phyloP scores from a whole-genome alignment of 2,329 filamentous ascomycete species.

The Claviceps maximensis region DNA sequence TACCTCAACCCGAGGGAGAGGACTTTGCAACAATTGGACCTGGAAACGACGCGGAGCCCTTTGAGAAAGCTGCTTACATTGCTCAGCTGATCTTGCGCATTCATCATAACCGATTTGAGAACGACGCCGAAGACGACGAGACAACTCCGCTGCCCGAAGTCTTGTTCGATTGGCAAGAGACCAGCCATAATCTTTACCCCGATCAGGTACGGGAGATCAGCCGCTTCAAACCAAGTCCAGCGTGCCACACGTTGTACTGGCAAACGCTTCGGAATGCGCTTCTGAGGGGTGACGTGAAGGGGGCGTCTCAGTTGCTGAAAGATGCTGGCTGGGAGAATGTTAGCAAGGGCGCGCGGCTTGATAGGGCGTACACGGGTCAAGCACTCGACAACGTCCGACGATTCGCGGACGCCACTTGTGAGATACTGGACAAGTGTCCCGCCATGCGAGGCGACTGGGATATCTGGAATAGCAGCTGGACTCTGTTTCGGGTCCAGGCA shows the following conservation, averaged over 20 bases:
- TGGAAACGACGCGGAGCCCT: slow-evolving; percentile 44
- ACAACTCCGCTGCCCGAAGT: slow-evolving; percentile 56
- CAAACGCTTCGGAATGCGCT: slow-evolving; percentile 63
- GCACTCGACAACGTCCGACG: slow-evolving; percentile 68
- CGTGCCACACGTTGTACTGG: slow-evolving; percentile 71
- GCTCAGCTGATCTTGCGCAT: slow-evolving; percentile 65
- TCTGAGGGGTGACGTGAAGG: slow-evolving; percentile 59
- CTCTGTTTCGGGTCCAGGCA: slow-evolving; percentile 65
- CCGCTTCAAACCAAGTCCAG: slow-evolving; percentile 55
- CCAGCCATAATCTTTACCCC: slow-evolving; percentile 58
- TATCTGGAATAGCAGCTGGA: slow-evolving; percentile 69
- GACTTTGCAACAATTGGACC: slow-evolving; percentile 52
- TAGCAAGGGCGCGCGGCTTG: slow-evolving; percentile 50
- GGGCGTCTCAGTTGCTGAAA: slow-evolving; percentile 54
- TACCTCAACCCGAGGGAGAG: slow-evolving; percentile 37
- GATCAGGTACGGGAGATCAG: slow-evolving; percentile 54
- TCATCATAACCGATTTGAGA: slow-evolving; percentile 49
- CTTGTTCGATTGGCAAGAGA: slow-evolving; percentile 71
- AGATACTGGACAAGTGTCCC: slow-evolving; percentile 62
- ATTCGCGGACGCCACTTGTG: slow-evolving; percentile 54
- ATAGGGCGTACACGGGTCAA: slow-evolving; percentile 56
- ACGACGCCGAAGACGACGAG: slow-evolving; percentile 24
- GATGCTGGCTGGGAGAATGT: slow-evolving; percentile 70
- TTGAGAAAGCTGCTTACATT: slow-evolving; percentile 68
- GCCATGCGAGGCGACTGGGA: slow-evolving; percentile 64